Base-by-base conservation (phyloP, 352 stramenopile genomes). In the Plasmopara viticola region DNA sequence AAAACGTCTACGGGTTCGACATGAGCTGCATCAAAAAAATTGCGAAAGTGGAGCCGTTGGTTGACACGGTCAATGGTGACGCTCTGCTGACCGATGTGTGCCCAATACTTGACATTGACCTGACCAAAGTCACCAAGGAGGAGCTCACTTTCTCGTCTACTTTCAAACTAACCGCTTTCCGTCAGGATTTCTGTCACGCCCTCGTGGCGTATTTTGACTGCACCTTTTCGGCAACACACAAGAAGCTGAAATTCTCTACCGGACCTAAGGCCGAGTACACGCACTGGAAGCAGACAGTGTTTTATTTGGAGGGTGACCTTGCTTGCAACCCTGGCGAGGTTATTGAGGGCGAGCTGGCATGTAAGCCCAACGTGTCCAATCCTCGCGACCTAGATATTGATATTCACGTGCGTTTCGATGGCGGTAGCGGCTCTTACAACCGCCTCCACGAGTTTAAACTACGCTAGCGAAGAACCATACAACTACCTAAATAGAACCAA, bases 281-380 rank as follows among this genome's bases (percentile, higher is more conserved):
- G 41, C 97, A 99, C 78, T 99, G 97, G 97, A 99, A 99, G 70
- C 97, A 99, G 70, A 98, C 94, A 12, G 87, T 98, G 14, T 97
- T 99, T 59, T 98, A 98, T 66, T 68, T 98, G 6, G 74, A 90
- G 28, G 76, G 86, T 28, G 79, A 94, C 43, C 64, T 98, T 20
- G 79, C 80, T 17, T 90, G 90, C 53, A 78, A 70, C 43, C 64
- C 75, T 4, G 93, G 90, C 10, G 93, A 98, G 49, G 60, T 84
- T 25, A 88, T 98, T 40, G 83, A 90, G 43, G 94, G 94, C 25
- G 92, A 84, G 34, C 72, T 98, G 41, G 78, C 69, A 15, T 95
- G 81, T 71, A 86, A 81, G 47, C 88, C 87, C 15, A 98, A 98
- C 59, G 78, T 70, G 9, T 75, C 82, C 44, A 98, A 98, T 73